Conservation (phyloP, 257 asterid genomes). For the Thymus quinquecostatus region DNA sequence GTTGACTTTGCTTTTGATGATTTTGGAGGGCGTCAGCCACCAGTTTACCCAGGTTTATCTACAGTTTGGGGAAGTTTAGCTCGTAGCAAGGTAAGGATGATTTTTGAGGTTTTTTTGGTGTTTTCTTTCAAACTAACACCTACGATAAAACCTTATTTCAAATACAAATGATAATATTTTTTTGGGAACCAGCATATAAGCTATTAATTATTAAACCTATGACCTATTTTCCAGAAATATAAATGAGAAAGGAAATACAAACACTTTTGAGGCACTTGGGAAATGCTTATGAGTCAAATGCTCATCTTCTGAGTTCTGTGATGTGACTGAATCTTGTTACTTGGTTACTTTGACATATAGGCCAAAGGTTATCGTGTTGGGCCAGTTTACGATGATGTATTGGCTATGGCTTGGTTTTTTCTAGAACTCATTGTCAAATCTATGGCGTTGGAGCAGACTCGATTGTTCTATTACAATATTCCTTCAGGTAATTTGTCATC, state of each 20-base stretch:
- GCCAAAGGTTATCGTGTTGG: conserved; percentile 99
- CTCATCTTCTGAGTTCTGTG: conserved; percentile 29
- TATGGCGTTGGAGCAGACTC: conserved; percentile 96
- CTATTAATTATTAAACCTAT: background rate
- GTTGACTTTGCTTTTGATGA: conserved; percentile 96
- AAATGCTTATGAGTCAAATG: conserved; percentile 1
- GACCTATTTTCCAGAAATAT: background rate
- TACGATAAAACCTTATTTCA: conserved; percentile 1
- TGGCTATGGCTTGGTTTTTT: conserved; percentile 99
- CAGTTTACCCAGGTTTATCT: conserved; percentile 97
- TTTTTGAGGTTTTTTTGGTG: conserved; percentile 24
- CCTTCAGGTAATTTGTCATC: conserved; percentile 70
- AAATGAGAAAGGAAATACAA: background rate
- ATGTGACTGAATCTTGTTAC: conserved; percentile 26
- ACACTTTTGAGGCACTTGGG: background rate
- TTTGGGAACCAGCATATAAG: background rate
- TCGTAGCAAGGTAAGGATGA: conserved; percentile 88
- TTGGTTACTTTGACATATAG: conserved; percentile 48
- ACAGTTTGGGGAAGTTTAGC: conserved; percentile 99
- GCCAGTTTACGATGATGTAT: conserved; percentile 97
- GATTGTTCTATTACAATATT: conserved; percentile 81
- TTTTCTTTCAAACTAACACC: conserved; percentile 6
- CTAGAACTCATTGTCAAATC: conserved; percentile 97
- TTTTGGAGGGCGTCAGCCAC: conserved; percentile 99
- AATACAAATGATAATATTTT: background rate